Base-by-base conservation (phyloP, 768 basidiomycete species). In the Psilocybe azurescens region DNA sequence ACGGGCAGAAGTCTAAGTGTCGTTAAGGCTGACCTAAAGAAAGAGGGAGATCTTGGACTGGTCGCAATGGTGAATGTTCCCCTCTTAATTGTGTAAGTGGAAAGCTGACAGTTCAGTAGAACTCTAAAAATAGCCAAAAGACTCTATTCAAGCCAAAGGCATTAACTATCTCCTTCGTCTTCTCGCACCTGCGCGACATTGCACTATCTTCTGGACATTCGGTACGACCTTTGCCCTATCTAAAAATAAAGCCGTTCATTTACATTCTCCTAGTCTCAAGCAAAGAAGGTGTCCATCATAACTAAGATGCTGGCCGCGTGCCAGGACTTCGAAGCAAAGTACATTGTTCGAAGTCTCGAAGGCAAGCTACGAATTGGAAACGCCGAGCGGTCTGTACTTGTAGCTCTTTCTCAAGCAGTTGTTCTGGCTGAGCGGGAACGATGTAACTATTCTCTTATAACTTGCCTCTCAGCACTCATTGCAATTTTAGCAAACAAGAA, bases 321-420 rank as follows among this genome's bases (percentile, higher is more conserved):
- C 72, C 90, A 93, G 69, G 94, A 89, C 61, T 79, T 85, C 32
- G 97, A 99, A 77, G 96, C 97, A 24, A 99, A 98, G 72, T 99
- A 96, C 73, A 93, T 99, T 66, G 90, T 99, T 38, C 89, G 97
- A 44, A 95, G 93, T 72, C 78, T 98, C 65, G 96, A 98, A 78
- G 97, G 97, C 62, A 99, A 99, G 75, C 85, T 99, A 39, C 87
- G 97, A 13, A 99, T 99, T 71, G 94, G 97, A 46, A 91, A 98
- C 71, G 97, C 97, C 6, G 97, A 99, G 73, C 89, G 94, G 58
- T 96, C 95, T 0, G 90, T 97, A n/a, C 80, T 99, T 49, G 91
- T 97, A 38, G 91, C 95, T n/a, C 79, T 99, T 41, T 93, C 97
- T 0, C 94, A 95, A 71, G 97, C 97, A 11, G 85, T 86, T 29